A percentile compares a stretch with the other conserved stretches of the same genome.
These are phyloP conservation scores for Arachis monticola DNA, from an alignment of 331 rosid species.

Conservation along the genomic window DNA sequence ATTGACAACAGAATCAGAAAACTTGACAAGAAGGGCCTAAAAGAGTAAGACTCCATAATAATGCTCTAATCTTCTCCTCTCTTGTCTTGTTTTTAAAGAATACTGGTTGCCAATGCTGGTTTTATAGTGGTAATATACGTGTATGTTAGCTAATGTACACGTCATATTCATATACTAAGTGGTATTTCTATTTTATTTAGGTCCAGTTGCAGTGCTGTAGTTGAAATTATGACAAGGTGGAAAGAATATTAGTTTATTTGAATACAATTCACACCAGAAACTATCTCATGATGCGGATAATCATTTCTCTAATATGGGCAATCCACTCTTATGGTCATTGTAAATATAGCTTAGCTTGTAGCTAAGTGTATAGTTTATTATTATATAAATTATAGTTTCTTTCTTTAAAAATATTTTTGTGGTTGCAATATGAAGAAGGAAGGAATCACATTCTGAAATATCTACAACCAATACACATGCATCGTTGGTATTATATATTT, in stretches of 20 bases:
- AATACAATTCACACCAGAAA: conserved; percentile 16
- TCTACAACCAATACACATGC: neutral
- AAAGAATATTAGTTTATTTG: conserved; percentile 20
- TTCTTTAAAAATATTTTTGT: neutral
- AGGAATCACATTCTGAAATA: neutral
- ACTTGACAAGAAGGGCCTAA: conserved; percentile 9
- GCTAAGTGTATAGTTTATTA: neutral
- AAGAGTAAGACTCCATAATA: conserved; percentile 38
- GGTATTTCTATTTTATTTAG: neutral
- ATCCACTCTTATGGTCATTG: neutral
- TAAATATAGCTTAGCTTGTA: neutral
- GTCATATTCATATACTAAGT: conserved; percentile 25
- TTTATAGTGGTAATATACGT: conserved; percentile 34
- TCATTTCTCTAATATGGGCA: neutral
- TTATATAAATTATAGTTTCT: neutral
- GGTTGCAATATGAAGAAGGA: neutral
- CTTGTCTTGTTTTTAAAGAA: neutral
- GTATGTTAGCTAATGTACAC: conserved; percentile 38
- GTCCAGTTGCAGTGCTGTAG: neutral
- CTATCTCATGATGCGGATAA: neutral
- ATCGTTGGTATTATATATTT: too few species aligned
- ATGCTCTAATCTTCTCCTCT: conserved; percentile 1
- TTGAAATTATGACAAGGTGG: conserved; percentile 32
- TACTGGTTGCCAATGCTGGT: neutral
- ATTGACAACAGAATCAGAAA: conserved; percentile 36